Base-by-base conservation (phyloP, 2,329 filamentous ascomycete genomes). In the Diaporthe ilicicola region DNA sequence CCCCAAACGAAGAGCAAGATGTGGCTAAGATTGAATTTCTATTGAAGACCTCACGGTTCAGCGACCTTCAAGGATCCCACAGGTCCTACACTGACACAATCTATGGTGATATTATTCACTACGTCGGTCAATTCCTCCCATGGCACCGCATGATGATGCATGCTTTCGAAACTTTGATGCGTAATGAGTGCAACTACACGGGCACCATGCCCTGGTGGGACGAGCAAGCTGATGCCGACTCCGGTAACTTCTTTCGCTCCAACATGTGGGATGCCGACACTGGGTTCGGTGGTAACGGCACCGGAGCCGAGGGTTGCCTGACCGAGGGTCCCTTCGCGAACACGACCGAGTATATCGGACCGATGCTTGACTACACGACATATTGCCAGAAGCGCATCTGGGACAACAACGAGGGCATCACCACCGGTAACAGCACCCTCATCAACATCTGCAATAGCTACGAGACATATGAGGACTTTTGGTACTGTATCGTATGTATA, bases 141-240 rank as follows among this genome's bases (percentile, higher is more conserved):
- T 83, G 81, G 81, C 81, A 83, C 74, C 78, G 81, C 13, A 79
- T 76, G 67, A 80, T 79, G 51, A 73, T 78, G 65, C 76, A 73
- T 29, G 72, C 75, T 51, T 81, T 79, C 50, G 81, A 82, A 64
- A 68, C 76, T 19, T 76, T 79, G 12, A 74, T 83, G 24, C 76
- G 76, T 19, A 75, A 77, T 7, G 78, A 81, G 56, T 82, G 81
- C 71, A 77, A 77, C 39, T 83, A 83, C 72, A 77, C 72, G 0
- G 80, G 80, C 9, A 65, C 69, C 42, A 65, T 67, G 42, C 62
- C 69, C 3, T 73, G 70, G 50, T 72, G 71, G 71, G 62, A 72
- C 17, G 70, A 68, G 39, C 39, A 68, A 51, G n/a, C 27, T 15
- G 61, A 71, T 51, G 59, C 59, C 37, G 62, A 64, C 19, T 56